Base-by-base conservation (phyloP, 257 asterid species). In the Echites panduratus region DNA sequence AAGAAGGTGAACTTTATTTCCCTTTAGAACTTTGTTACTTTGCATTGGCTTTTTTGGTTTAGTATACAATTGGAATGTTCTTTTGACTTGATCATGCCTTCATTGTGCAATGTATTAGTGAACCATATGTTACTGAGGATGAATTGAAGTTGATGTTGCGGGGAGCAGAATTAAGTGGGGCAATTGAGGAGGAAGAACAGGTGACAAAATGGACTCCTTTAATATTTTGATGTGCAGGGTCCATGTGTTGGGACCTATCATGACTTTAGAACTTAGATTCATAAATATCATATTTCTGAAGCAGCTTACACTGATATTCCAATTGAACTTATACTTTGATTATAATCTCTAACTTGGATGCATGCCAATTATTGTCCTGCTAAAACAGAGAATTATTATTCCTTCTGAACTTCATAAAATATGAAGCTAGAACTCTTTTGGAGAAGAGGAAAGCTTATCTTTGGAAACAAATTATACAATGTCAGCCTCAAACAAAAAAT, bases 141-240 rank as follows among this genome's bases (percentile, higher is more conserved):
- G 99, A 95, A 87, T 88, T 95, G 73, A 95, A 92, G 75, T 79
- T 95, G 89, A 95, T 95, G 99, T 78, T 95, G 78, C 90, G 99
- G 4, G 99, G 98, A 80, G 99, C 99, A 73, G 99, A 95, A 86
- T 77, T 90, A 82, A 95, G 99, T 43, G 99, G 99, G 43, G 99
- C 99, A 71, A 95, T 95, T 17, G 98, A 95, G 83, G 99, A 95
- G 87, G 99, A 95, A 85, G 99, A 95, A 75, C 99, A 95, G 96
- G 98, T 92, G 81, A 48, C 32, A 66, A 47, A 27, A 10, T 53
- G 53, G 13, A 52, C 24, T 50, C 4, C 5, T 53, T 75, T 38
- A 9, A 11, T 41, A 17, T 44, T 58, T n/a, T 66, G 41, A 38
- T 70, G 66, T 32, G 72, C 61, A 52, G 17, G 57, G 41, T 29